Evolutionary conservation across 495 filamentous ascomycete species (phyloP).

Genomic region (Cladorrhinum samala): DNA sequence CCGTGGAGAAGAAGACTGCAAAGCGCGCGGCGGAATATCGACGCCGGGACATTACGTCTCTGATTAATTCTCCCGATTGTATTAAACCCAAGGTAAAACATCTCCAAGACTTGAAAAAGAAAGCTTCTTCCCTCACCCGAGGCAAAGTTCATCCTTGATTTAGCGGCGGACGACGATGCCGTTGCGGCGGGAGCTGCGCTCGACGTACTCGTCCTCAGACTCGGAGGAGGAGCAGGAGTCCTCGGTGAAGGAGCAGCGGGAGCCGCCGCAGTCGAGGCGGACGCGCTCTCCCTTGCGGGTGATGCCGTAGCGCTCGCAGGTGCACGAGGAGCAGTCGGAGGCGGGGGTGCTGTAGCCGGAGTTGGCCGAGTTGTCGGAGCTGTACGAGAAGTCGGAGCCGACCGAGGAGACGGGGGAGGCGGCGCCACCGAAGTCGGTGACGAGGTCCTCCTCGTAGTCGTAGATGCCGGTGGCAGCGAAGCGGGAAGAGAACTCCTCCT

Average conservation of each 20-base stretch:
- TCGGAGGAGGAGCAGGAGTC: conserved; percentile 53
- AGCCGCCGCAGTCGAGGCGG: conserved; percentile 89
- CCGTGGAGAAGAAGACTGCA: background rate
- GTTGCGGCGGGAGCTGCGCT: conserved; percentile 57
- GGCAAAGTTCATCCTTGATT: conserved; percentile 17
- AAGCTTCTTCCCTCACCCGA: conserved; percentile 25
- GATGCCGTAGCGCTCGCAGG: conserved; percentile 92
- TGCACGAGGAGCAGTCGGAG: conserved; percentile 56
- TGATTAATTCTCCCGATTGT: background rate
- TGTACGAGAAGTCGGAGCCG: conserved; percentile 68
- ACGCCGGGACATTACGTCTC: too few relatives aligned
- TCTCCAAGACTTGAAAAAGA: conserved; percentile 11
- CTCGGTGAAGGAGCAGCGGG: conserved; percentile 67
- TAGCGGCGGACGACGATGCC: conserved; percentile 64
- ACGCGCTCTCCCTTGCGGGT: conserved; percentile 85
- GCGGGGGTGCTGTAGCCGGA: conserved; percentile 60
- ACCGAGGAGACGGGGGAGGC: conserved; percentile 60
- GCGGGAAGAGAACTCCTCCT: conserved; percentile 63
- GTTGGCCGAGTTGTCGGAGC: conserved; percentile 68
- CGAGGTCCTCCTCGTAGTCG: conserved; percentile 53
- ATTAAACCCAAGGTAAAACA: conserved; percentile 8
- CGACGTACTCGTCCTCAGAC: conserved; percentile 58
- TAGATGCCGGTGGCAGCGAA: conserved; percentile 66
- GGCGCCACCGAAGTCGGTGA: conserved; percentile 46
- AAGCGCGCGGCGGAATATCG: too few relatives aligned